These are phyloP conservation scores for Microdochium trichocladiopsis DNA, from an alignment of 2,329 filamentous ascomycete species.

Conservation along the genomic window DNA sequence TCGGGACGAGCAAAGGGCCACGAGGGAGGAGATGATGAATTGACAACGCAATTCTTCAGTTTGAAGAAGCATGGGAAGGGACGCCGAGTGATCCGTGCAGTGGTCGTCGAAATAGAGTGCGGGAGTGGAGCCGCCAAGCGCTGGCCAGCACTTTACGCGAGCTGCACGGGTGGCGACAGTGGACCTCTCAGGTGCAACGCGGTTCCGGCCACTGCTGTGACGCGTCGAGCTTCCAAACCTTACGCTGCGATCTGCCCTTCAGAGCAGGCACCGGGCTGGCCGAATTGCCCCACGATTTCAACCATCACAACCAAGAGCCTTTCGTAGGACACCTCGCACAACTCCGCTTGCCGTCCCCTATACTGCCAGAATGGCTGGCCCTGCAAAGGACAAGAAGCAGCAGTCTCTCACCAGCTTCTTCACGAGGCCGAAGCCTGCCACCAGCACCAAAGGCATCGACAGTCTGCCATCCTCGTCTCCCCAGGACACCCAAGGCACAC, in stretches of 20 bases:
- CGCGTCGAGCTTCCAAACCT: too few relatives aligned
- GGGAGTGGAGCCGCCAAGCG: not conserved
- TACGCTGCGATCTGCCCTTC: too few relatives aligned
- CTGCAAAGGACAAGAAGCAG: conserved; percentile 57
- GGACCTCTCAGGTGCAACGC: not conserved
- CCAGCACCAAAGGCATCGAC: conserved; percentile 27
- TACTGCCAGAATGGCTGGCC: conserved; percentile 23
- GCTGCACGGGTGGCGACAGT: not conserved
- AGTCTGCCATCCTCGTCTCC: conserved; percentile 11
- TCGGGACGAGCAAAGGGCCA: too few relatives aligned
- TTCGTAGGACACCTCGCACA: too few relatives aligned
- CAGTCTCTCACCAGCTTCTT: conserved; percentile 85
- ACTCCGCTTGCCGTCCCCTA: not conserved
- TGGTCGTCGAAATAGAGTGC: not conserved
- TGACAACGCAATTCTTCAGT: too few relatives aligned
- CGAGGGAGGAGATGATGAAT: too few relatives aligned
- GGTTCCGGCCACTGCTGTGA: not conserved
- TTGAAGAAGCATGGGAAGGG: too few relatives aligned
- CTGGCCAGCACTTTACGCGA: not conserved
- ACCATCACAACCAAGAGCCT: not conserved
- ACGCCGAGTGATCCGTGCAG: too few relatives aligned
- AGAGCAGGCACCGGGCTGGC: not conserved
- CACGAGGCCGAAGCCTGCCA: conserved; percentile 47
- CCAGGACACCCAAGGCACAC: conserved; percentile 13
- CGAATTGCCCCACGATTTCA: not conserved